Percentiles rank a stretch among this genome's conserved stretches.
Conservation (phyloP, 2,329 filamentous ascomycete species). For the Fusarium nodosum region DNA sequence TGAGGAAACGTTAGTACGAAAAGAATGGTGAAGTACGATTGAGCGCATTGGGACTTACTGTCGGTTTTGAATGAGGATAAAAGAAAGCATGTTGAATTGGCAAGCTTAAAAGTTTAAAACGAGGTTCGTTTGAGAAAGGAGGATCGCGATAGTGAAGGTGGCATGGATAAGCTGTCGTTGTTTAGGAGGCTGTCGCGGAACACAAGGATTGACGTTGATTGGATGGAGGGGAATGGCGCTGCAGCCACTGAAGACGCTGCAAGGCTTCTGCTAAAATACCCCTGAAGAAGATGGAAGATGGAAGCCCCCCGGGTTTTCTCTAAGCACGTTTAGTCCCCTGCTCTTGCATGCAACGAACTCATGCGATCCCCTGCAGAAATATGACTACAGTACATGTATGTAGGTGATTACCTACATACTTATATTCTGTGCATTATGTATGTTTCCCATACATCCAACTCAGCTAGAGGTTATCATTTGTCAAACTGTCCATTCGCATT, state of each 20-base stretch:
- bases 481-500: too few relatives aligned
- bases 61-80: constrained; percentile 90
- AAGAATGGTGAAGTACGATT: neutral
- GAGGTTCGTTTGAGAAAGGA: constrained; percentile 18
- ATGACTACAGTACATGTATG: too few relatives aligned
- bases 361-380: constrained; percentile 7
- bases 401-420: too few relatives aligned
- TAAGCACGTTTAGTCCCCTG: constrained; percentile 17
- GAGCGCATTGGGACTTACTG: constrained; percentile 68
- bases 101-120: constrained; percentile 13
- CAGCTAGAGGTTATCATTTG: too few relatives aligned
- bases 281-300: neutral
- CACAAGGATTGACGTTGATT: constrained; percentile 30
- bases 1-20: constrained; percentile 55
- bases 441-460: too few relatives aligned
- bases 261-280: constrained; percentile 29
- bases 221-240: neutral
- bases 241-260: constrained; percentile 26
- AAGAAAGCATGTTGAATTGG: constrained; percentile 74
- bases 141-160: constrained; percentile 29
- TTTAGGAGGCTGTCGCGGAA: constrained; percentile 40
- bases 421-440: too few relatives aligned
- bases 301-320: too few relatives aligned
- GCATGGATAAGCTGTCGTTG: constrained; percentile 39
- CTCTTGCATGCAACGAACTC: neutral